Percentiles rank a stretch among this genome's conserved stretches.
phyloP scores from a whole-genome alignment of 108 stramenopile species.

The Skeletonema grethae region DNA sequence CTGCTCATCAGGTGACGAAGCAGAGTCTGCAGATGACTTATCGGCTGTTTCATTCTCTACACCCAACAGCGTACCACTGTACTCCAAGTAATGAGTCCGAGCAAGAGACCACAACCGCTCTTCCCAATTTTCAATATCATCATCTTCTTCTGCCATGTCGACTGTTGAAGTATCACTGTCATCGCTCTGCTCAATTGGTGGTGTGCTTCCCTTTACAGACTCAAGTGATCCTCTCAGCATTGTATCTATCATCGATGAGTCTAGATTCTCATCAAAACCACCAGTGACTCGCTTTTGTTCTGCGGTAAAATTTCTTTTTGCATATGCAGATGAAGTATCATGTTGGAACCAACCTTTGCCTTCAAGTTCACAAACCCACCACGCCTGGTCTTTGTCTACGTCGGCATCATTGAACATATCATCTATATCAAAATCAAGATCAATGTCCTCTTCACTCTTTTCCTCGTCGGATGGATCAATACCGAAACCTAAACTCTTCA shows the following conservation, averaged over 20 bases:
- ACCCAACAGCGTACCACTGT: neutral
- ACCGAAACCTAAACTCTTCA: conserved; percentile 20
- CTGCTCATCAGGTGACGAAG: conserved; percentile 16
- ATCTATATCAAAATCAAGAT: conserved; percentile 1
- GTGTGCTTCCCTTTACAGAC: neutral
- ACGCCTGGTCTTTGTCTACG: conserved; percentile 22
- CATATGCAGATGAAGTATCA: conserved; percentile 39
- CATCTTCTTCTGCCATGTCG: conserved; percentile 29
- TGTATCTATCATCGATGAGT: conserved; percentile 12
- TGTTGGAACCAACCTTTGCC: conserved; percentile 43
- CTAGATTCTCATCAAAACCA: conserved; percentile 15
- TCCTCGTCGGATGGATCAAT: conserved; percentile 6
- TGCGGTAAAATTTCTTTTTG: conserved; percentile 1
- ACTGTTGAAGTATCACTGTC: conserved; percentile 33
- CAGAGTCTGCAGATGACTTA: conserved; percentile 2
- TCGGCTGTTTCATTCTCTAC: neutral
- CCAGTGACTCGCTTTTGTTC: neutral
- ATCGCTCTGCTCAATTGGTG: neutral
- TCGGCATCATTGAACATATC: neutral
- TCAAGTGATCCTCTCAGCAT: neutral
- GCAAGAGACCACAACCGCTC: conserved; percentile 49
- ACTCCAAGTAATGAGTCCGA: conserved; percentile 34
- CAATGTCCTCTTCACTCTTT: conserved; percentile 3
- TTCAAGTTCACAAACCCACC: conserved; percentile 46
- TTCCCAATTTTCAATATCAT: conserved; percentile 41